A percentile compares a stretch with the other conserved stretches of the same genome.
phyloP scores from a whole-genome alignment of 139 green algal species.

The Chlorella sp. region DNA sequence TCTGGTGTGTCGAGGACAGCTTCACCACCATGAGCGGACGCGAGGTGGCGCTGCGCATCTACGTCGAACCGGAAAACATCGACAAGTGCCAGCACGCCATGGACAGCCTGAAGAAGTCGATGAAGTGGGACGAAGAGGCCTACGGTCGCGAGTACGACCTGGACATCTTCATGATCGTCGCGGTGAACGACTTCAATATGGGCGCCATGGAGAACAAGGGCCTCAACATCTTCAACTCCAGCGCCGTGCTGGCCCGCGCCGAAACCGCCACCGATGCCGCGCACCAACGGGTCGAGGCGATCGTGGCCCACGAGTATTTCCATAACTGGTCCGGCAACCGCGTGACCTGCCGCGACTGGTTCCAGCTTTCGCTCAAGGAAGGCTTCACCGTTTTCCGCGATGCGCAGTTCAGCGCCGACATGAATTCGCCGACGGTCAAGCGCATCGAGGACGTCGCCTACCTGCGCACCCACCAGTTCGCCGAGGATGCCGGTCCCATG shows the following conservation, averaged over 20 bases:
- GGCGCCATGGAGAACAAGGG: conserved; percentile 99
- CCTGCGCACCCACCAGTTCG: conserved; percentile 90
- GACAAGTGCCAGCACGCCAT: conserved; percentile 89
- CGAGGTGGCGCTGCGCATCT: conserved; percentile 94
- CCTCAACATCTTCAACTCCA: conserved; percentile 97
- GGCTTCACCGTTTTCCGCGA: conserved; percentile 97
- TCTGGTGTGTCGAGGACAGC: conserved; percentile 90
- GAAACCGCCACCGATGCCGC: conserved; percentile 95
- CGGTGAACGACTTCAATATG: conserved; percentile 99
- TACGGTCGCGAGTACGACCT: conserved; percentile 98
- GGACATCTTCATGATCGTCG: conserved; percentile 94
- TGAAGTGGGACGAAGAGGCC: conserved; percentile 93
- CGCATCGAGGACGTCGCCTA: conserved; percentile 89
- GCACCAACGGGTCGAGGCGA: no score
- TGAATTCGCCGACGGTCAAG: conserved; percentile 95
- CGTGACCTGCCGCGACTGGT: conserved; percentile 97
- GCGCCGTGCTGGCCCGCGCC: conserved; percentile 91
- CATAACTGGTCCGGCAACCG: conserved; percentile 98
- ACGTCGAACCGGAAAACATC: conserved; percentile 70
- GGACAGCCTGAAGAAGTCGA: conserved; percentile 87
- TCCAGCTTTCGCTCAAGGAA: conserved; percentile 98
- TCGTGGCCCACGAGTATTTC: conserved; percentile 85
- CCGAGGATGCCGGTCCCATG: conserved; percentile 94
- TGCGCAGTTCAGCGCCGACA: conserved; percentile 95
- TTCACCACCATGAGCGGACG: conserved; percentile 86